Evolutionary conservation across 1,284 basidiomycete genomes (phyloP), one percentile per base, ranked within the genome.

Genomic region (Porogramme epimiltina): DNA sequence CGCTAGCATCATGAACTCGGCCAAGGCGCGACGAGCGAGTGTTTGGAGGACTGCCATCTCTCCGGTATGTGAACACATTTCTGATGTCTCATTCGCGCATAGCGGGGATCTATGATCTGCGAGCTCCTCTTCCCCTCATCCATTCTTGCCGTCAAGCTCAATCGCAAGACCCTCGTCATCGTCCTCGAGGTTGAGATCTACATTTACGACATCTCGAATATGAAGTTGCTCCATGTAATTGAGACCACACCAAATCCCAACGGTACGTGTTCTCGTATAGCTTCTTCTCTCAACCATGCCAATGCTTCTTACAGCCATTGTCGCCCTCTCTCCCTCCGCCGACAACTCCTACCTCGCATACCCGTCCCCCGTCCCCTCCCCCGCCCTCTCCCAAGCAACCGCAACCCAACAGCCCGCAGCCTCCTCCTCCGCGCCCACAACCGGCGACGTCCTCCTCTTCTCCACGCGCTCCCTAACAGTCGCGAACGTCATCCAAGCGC

Each of bases 21-120:
- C 8, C 28, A 31, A 31, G 8, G 28, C 43, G 43, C 43, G 31
- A 22, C 34, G 31, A 45, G 31, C 33, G 42, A 43, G 33, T 43
- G 26, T 22, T 28, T 25, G 25, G 18, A 19, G 28, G 31, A 18
- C 18, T 19, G 3, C 31, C 19, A 15, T 18, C 43, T 36, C 13
- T 45, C 23, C 41, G 11, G 41, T 31, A 13, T 33, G 1, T 25
- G 36, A n/a, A 22, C n/a, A 22, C 37, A 15, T 52, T 40, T 43
- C 57, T 54, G 18, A 53, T 40, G 1, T 18, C 18, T 10, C 22
- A 25, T 13, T 16, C 19, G 19, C 16, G 41, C 22, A 5, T 65
- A 98, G 92, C 87, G 96, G 25, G 93, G 98, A 81, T 96, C 93
- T 19, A 96, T 95, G 78, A 99, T 99, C 59, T 99, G 97, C 83